Percentiles rank a stretch among this genome's conserved stretches.
Evolutionary conservation across 2,329 filamentous ascomycete species (phyloP).

Genomic region (Fusarium sacchari): DNA sequence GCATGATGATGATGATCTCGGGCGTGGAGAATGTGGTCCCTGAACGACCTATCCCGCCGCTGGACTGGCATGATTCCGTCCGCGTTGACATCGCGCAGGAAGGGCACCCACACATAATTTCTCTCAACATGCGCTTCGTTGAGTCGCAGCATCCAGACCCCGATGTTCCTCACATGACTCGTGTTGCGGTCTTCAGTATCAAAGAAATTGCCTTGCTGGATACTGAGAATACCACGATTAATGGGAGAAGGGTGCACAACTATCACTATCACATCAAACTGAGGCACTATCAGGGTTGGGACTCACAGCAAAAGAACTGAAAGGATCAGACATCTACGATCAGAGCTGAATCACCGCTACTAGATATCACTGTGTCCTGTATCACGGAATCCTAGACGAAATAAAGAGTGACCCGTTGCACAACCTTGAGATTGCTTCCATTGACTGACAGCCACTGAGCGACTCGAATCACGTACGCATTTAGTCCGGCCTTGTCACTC

Average conservation of each 20-base stretch:
- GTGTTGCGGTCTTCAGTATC: slow-evolving; percentile 29
- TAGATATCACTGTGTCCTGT: slow-evolving; percentile 1
- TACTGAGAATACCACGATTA: neutral
- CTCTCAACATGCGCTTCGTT: slow-evolving; percentile 33
- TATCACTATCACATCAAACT: slow-evolving; percentile 25
- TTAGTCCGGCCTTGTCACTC: slow-evolving; percentile 1
- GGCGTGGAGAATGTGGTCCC: slow-evolving; percentile 1
- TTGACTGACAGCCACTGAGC: slow-evolving; percentile 16
- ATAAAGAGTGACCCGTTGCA: slow-evolving; percentile 14
- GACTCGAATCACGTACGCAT: slow-evolving; percentile 2
- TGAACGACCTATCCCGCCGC: neutral
- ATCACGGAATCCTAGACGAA: slow-evolving; percentile 11
- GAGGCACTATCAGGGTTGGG: neutral
- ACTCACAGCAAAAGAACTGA: neutral
- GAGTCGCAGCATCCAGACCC: neutral
- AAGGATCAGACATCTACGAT: neutral
- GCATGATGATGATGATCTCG: neutral
- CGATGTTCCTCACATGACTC: neutral
- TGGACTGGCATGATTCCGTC: slow-evolving; percentile 24
- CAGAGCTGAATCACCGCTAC: neutral
- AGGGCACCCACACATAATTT: slow-evolving; percentile 11
- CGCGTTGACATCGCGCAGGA: slow-evolving; percentile 31
- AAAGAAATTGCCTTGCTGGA: neutral
- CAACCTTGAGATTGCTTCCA: slow-evolving; percentile 24
- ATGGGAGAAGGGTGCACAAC: neutral